Evolutionary conservation across 768 basidiomycete genomes (phyloP).

Genomic region (Exidia glandulosa): DNA sequence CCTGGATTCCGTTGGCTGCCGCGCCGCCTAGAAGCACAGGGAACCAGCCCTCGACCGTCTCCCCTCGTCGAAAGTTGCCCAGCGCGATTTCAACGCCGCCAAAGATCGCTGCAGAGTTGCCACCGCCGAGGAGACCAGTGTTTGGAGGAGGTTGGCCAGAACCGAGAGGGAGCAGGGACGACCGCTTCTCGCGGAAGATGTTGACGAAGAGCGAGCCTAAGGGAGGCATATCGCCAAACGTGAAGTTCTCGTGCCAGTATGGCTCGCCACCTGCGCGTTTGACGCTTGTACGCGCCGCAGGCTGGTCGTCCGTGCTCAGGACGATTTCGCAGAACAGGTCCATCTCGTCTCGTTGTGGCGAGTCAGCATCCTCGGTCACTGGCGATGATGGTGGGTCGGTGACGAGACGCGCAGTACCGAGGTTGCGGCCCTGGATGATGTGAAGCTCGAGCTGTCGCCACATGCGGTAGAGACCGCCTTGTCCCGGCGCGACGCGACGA

Average conservation of each 20-base stretch:
- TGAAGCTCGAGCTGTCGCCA: conserved; percentile 74
- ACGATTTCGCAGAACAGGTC: conserved; percentile 71
- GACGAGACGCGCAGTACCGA: conserved; percentile 41
- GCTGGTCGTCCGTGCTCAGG: conserved; percentile 43
- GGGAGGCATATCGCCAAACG: conserved; percentile 64
- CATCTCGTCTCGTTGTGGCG: conserved; percentile 35
- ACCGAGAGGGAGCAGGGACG: conserved; percentile 15
- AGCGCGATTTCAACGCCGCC: conserved; percentile 58
- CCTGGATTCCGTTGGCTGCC: conserved; percentile 41
- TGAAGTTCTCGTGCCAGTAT: conserved; percentile 77
- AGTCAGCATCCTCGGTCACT: conserved; percentile 1
- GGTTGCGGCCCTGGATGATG: conserved; percentile 61
- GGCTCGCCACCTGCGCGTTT: conserved; percentile 46
- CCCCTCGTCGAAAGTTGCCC: conserved; percentile 60
- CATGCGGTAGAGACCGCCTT: conserved; percentile 76
- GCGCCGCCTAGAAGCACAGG: conserved; percentile 49
- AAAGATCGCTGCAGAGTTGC: conserved; percentile 2
- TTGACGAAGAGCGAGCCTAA: conserved; percentile 60
- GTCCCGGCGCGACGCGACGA: conserved; percentile 32
- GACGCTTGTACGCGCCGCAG: conserved; percentile 65
- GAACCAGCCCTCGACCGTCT: conserved; percentile 76
- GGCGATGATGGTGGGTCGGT: conserved; percentile 8
- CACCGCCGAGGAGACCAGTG: not conserved
- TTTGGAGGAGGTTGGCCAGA: not conserved
- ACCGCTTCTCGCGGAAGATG: conserved; percentile 60